Conservation (phyloP, 805 yeast genomes). For the Metschnikowia lachancei region DNA sequence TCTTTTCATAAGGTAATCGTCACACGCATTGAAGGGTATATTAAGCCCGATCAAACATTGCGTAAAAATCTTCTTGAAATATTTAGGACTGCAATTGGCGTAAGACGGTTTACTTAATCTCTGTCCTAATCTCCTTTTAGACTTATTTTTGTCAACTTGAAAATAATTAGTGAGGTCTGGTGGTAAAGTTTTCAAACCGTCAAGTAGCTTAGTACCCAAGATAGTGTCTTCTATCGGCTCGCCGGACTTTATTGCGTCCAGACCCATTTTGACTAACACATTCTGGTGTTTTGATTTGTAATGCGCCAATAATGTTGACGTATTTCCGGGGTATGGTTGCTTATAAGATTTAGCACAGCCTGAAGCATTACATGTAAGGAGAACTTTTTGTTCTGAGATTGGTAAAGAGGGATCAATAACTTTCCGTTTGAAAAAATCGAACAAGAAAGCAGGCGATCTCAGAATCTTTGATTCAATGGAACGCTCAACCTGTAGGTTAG, state of each 20-base stretch:
- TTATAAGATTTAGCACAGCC: background rate
- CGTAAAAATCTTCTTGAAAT: slow-evolving; percentile 1
- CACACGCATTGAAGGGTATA: slow-evolving; percentile 7
- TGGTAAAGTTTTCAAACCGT: background rate
- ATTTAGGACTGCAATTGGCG: slow-evolving; percentile 3
- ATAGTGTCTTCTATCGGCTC: slow-evolving; percentile 4
- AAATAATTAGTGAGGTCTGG: slow-evolving; percentile 5
- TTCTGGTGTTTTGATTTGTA: slow-evolving; percentile 1
- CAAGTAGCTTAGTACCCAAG: slow-evolving; percentile 5
- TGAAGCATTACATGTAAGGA: no score
- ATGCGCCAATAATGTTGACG: slow-evolving; percentile 3
- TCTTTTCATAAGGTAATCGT: slow-evolving; percentile 2
- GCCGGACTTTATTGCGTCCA: no score
- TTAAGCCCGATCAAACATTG: slow-evolving; percentile 1
- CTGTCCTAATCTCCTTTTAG: background rate
- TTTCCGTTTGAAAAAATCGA: no score
- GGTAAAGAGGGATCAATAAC: no score
- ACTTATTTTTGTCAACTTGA: slow-evolving; percentile 1
- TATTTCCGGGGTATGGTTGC: slow-evolving; percentile 6
- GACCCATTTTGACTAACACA: no score
- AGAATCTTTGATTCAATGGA: no score
- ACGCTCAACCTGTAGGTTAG: background rate
- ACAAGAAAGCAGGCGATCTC: no score
- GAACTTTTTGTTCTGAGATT: no score
- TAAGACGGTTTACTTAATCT: background rate